Conservation (phyloP, 2,329 filamentous ascomycete species). For the Diaporthe citriasiana region DNA sequence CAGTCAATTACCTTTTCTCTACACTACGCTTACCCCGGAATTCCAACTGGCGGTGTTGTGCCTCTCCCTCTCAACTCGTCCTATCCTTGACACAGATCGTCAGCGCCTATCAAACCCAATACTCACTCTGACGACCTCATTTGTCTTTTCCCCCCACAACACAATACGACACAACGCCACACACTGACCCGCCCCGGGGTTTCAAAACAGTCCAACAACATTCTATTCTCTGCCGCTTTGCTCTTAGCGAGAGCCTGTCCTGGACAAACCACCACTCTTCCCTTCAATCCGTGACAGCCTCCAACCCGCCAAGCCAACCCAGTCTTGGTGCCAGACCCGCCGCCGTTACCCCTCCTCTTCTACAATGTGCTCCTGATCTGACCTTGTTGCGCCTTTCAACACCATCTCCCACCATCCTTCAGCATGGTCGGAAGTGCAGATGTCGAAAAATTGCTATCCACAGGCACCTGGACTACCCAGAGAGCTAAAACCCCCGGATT, state of each 20-base stretch:
- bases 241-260: conserved; percentile 15
- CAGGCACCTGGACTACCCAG: conserved; percentile 65
- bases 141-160: conserved; percentile 5
- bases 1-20: conserved; percentile 17
- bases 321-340: conserved; percentile 15
- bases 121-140: conserved; percentile 12
- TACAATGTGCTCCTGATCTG: conserved; percentile 23
- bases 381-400: not conserved
- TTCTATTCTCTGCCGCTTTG: conserved; percentile 22
- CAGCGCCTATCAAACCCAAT: conserved; percentile 31
- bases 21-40: conserved; percentile 15
- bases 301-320: not conserved
- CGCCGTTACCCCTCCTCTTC: conserved; percentile 28
- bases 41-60: conserved; percentile 28
- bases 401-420: conserved; percentile 30
- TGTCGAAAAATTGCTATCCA: conserved; percentile 62
- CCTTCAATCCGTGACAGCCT: not conserved
- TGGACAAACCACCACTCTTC: not conserved
- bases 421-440: conserved; percentile 61
- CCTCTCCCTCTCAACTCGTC: conserved; percentile 14
- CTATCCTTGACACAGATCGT: conserved; percentile 35
- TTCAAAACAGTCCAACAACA: conserved; percentile 11
- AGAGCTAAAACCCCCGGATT: conserved; percentile 56
- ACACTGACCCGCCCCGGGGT: not conserved
- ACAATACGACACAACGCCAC: conserved; percentile 24